Evolutionary conservation across 805 yeast genomes (phyloP), one percentile per base, ranked within the genome.

Genomic region (Myxozyma geophila): DNA sequence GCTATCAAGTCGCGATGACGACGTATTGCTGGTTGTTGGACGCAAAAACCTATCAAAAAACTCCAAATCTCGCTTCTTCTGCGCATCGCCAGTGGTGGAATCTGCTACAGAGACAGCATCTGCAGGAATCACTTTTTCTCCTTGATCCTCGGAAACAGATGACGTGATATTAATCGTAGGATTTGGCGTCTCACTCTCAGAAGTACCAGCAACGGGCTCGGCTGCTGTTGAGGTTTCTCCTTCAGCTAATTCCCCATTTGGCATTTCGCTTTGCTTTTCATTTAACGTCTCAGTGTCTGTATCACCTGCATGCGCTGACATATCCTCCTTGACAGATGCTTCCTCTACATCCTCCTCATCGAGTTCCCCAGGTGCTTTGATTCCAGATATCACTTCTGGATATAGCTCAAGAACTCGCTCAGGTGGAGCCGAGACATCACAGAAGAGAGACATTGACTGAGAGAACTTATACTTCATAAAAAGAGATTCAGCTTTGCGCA

Each of bases 381-480:
- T 37, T 7, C 74, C 70, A n/a, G 77, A 64, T 7, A 79, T 70
- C 3, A 66, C 60, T 1, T 63, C 44, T 0, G 90, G 88, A 58
- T 82, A 80, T 35, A 83, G 73, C 2, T 73, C 66, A 1, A 87
- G 75, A 0, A 87, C 83, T 3, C 76, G 70, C 43, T 81, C 79
- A 0, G 91, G 91, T 0, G 87, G 82, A 0, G 90, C 89, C 71
- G 86, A 75, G 58, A 78, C 85, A 33, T 82, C 82, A 5, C 80
- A 80, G 58, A 87, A 85, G 17, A 80, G 43, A 57, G 73, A 68
- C 74, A 84, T 75, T 0, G 87, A 79, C 9, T 73, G 63, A 4
- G 73, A 73, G 51, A 75, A 77, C 3, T 76, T 67, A 4, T 71
- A 71, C 3, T 69, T 63, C 1, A 71, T 44, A 55, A 78, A 76